phyloP scores from a whole-genome alignment of 176 grass and related monocot genomes.

The Oryza glaberrima region DNA sequence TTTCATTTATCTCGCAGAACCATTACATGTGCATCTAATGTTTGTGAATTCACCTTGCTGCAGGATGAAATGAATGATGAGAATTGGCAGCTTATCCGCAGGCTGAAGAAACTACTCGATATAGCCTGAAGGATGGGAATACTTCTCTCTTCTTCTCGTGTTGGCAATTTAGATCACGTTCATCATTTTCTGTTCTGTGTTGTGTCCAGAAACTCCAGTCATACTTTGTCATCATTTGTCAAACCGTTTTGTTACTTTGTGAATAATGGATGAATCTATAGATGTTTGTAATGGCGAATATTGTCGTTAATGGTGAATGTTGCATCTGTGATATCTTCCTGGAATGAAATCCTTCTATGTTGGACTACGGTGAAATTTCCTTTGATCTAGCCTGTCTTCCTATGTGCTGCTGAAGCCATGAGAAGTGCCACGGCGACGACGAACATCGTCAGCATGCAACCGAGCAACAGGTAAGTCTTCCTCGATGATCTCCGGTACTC shows the following conservation, averaged over 20 bases:
- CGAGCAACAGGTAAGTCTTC: conserved; percentile 54
- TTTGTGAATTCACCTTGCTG: not conserved
- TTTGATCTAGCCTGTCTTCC: conserved; percentile 38
- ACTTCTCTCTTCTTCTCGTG: not conserved
- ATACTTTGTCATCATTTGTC: not conserved
- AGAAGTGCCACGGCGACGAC: conserved; percentile 50
- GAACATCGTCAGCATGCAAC: conserved; percentile 61
- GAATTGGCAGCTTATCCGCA: conserved; percentile 38
- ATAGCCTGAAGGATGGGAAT: conserved; percentile 16
- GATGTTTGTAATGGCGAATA: not conserved
- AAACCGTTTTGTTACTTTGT: not conserved
- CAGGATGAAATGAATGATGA: conserved; percentile 49
- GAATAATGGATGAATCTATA: not conserved
- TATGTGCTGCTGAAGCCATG: conserved; percentile 63
- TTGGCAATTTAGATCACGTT: not conserved
- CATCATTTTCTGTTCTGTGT: not conserved
- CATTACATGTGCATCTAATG: no score
- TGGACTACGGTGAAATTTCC: no score
- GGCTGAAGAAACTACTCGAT: conserved; percentile 38
- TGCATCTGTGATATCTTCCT: not conserved
- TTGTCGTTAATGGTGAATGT: not conserved
- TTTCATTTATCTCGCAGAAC: not conserved
- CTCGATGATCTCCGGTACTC: conserved; percentile 50
- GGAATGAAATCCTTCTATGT: not conserved
- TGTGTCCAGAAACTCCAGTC: not conserved